phyloP scores from a whole-genome alignment of 2,329 filamentous ascomycete species.

The Beauveria sp. region DNA sequence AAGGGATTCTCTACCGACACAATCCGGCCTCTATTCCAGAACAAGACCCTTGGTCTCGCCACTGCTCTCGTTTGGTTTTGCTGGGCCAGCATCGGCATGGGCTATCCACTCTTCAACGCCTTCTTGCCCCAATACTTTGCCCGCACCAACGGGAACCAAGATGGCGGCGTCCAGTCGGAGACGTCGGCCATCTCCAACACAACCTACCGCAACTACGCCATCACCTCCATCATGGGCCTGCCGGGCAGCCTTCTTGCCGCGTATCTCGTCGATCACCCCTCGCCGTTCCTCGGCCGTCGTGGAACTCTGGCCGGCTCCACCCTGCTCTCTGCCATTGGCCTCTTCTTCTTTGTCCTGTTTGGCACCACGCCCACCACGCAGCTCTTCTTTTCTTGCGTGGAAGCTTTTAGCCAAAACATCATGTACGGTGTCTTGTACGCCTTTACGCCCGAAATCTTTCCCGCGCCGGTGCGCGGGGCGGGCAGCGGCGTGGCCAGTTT shows the following conservation, averaged over 20 bases:
- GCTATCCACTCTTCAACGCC: conserved; percentile 81
- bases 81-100: conserved; percentile 79
- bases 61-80: conserved; percentile 64
- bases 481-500: conserved; percentile 67
- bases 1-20: conserved; percentile 60
- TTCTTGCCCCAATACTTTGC: conserved; percentile 84
- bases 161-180: conserved; percentile 22
- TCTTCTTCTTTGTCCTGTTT: conserved; percentile 59
- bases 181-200: conserved; percentile 33
- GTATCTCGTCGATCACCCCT: conserved; percentile 60
- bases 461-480: conserved; percentile 62
- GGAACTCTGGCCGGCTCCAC: conserved; percentile 65
- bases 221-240: conserved; percentile 68
- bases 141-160: conserved; percentile 37
- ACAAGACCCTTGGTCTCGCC: conserved; percentile 41
- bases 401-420: conserved; percentile 67
- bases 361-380: conserved; percentile 50
- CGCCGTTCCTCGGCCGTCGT: conserved; percentile 58
- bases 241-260: conserved; percentile 70
- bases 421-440: conserved; percentile 73
- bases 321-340: conserved; percentile 57
- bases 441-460: conserved; percentile 72
- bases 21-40: conserved; percentile 57
- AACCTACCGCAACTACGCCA: conserved; percentile 75
- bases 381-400: conserved; percentile 58